Percentiles rank a stretch among this genome's conserved stretches.
Conservation (phyloP, 768 basidiomycete species). For the Naganishia kalamii region DNA sequence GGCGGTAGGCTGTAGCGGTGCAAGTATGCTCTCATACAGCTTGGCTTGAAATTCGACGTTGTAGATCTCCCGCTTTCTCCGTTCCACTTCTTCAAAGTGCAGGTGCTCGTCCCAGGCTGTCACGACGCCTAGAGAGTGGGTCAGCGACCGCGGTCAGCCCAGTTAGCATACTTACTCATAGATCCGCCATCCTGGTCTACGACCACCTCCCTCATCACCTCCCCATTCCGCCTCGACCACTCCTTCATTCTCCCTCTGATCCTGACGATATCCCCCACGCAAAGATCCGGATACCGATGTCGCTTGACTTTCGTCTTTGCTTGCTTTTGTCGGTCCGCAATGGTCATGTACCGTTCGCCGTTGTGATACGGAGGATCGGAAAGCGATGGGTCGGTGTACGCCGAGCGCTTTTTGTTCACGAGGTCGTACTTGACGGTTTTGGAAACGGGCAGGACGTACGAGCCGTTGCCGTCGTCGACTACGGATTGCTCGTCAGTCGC, state of each 20-base stretch:
- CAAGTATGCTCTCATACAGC: not conserved
- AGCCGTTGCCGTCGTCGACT: constrained; percentile 21
- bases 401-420: not conserved
- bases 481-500: not conserved
- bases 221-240: constrained; percentile 18
- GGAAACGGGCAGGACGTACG: not conserved
- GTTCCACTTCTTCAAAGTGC: not conserved
- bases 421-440: constrained; percentile 1
- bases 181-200: not conserved
- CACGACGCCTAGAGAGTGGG: not conserved
- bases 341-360: not conserved
- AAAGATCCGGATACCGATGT: constrained; percentile 1
- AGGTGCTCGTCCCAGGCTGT: constrained; percentile 3
- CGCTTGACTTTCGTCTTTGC: constrained; percentile 5
- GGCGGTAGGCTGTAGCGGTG: not conserved
- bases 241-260: constrained; percentile 19
- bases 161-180: not conserved
- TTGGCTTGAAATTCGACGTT: not conserved
- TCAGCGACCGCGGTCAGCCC: not conserved
- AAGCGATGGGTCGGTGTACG: not conserved
- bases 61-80: not conserved
- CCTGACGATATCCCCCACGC: constrained; percentile 15
- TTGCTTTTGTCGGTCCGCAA: not conserved
- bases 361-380: not conserved
- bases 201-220: constrained; percentile 8